These are phyloP conservation scores for Clavispora fructus DNA, from an alignment of 805 yeast species.

Conservation along the genomic window DNA sequence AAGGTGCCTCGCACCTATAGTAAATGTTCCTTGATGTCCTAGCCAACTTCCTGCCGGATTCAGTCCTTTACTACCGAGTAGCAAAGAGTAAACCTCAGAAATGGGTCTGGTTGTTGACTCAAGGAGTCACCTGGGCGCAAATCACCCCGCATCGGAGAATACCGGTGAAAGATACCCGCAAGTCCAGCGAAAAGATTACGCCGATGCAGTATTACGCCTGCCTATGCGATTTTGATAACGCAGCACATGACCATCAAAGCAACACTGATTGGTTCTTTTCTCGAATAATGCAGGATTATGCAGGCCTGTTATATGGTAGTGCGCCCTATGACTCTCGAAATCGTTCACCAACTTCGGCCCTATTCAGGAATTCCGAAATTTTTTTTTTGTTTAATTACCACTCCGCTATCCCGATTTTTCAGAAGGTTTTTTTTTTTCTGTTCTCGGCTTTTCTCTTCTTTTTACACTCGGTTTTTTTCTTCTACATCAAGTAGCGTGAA, in stretches of 20 bases:
- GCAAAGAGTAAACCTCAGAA: too few species aligned
- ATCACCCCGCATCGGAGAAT: constrained; percentile 2
- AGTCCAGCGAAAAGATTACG: background rate
- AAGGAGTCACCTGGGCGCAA: background rate
- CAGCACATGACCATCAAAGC: background rate
- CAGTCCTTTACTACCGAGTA: background rate
- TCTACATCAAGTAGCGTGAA: background rate
- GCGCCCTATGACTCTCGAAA: background rate
- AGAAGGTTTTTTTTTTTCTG: background rate
- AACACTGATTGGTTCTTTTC: background rate
- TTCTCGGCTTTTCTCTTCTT: background rate
- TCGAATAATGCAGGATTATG: background rate
- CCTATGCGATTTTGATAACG: background rate
- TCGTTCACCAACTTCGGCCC: background rate
- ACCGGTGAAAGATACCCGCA: background rate
- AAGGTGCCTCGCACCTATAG: too few species aligned
- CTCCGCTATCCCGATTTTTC: background rate
- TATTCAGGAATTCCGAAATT: background rate
- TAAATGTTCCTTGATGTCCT: too few species aligned
- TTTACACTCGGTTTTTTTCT: constrained; percentile 3
- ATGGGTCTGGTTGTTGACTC: background rate
- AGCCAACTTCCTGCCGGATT: too few species aligned
- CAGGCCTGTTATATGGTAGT: background rate
- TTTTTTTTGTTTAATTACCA: background rate
- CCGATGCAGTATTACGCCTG: constrained; percentile 1